A percentile compares a stretch with the other conserved stretches of the same genome.
Conservation (phyloP, 768 basidiomycete species). For the Lenzites betulinus region DNA sequence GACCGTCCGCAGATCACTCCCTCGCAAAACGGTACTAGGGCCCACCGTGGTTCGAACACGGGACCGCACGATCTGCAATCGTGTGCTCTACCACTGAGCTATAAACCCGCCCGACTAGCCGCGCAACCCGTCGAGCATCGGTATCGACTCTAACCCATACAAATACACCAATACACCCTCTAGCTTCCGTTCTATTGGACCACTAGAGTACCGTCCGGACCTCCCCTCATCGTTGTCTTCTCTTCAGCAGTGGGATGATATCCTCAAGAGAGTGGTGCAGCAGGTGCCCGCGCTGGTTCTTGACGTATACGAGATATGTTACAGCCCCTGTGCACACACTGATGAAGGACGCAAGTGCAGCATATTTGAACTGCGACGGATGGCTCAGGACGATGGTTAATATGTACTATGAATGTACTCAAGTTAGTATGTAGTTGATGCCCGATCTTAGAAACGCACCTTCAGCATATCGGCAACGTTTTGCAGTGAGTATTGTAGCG, state of each 20-base stretch:
- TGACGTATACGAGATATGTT: slow-evolving; percentile 35
- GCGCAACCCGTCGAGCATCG: too few relatives aligned
- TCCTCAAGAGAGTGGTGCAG: slow-evolving; percentile 27
- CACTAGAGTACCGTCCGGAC: too few relatives aligned
- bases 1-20: neutral
- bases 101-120: too few relatives aligned
- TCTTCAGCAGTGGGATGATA: slow-evolving; percentile 15
- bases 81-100: slow-evolving; percentile 58
- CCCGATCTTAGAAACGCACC: neutral
- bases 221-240: neutral
- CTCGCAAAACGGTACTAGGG: slow-evolving; percentile 36
- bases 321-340: slow-evolving; percentile 34
- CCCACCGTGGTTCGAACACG: slow-evolving; percentile 61
- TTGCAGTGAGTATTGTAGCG: slow-evolving; percentile 39
- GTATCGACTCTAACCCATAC: too few relatives aligned
- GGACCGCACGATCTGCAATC: slow-evolving; percentile 61
- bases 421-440: neutral
- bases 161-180: too few relatives aligned
- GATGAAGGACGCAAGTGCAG: slow-evolving; percentile 37
- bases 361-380: slow-evolving; percentile 38
- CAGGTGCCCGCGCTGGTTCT: slow-evolving; percentile 36
- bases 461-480: slow-evolving; percentile 34
- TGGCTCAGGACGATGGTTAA: slow-evolving; percentile 38
- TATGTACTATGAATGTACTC: slow-evolving; percentile 27
- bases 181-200: too few relatives aligned